Evolutionary conservation across 495 filamentous ascomycete genomes (phyloP), one percentile per base, ranked within the genome.

Genomic region (Xylaria nigripes): DNA sequence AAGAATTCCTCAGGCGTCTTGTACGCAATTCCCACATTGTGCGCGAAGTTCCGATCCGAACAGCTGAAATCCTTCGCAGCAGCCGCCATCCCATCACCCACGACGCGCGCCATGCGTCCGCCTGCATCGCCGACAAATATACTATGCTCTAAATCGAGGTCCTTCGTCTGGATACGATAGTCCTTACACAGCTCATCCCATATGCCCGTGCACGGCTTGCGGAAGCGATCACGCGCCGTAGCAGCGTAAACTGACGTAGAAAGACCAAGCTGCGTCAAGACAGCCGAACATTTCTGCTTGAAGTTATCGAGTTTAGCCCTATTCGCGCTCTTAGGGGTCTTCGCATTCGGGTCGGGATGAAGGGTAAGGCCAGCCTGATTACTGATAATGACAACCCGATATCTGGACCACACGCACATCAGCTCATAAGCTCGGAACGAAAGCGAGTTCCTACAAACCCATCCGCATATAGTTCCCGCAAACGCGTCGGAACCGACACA

Each of bases 81-180:
- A 9, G 57, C 56, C 27, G 25, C 51, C 47, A 41, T 29, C 22
- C 64, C 68, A 23, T 63, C 48, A 13, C 56, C 51, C 6, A 61
- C 62, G 1, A 62, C 50, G 3, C 55, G 47, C 1, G 73, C 72
- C 1, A 51, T 63, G 9, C 78, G 71, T 6, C 78, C 78, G 7
- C 75, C 93, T 19, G 93, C 92, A 74, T 99, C 93, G 8, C 93
- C 93, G 9, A 97, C 85, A 66, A 95, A 95, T 51, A 95, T 74
- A 6, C 87, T 92, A 6, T 75, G 67, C 15, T 78, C 66, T 7
- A 86, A 67, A 65, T 94, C 83, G 22, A 91, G 70, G 7, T 83
- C 82, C 1, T 67, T 69, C 18, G 79, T 77, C 52, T 82, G 69
- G 2, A 96, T 73, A 47, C 83, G 80, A 60, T 83, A 84, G 51